These are phyloP conservation scores for Jatropha curcas DNA, from an alignment of 345 rosid species.

Conservation along the genomic window DNA sequence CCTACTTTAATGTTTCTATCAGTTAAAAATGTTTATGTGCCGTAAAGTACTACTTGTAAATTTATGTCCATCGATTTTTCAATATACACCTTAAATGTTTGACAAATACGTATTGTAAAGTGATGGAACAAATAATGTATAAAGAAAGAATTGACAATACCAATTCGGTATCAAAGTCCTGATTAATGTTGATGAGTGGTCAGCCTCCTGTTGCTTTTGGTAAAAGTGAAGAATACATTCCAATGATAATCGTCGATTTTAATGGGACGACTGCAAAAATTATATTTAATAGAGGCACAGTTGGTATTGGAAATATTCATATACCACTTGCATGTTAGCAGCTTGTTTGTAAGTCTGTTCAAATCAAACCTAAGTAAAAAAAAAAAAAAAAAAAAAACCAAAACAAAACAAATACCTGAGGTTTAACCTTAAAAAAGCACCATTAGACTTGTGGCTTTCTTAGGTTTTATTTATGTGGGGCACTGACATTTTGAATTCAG, in stretches of 20 bases:
- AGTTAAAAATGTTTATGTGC: background rate
- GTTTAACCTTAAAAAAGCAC: too few relatives aligned
- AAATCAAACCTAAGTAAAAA: too few relatives aligned
- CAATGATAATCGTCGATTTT: background rate
- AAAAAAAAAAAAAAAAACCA: too few relatives aligned
- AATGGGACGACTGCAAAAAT: background rate
- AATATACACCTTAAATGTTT: background rate
- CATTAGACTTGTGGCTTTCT: background rate
- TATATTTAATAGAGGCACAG: background rate
- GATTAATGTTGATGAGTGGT: background rate
- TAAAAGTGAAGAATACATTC: background rate
- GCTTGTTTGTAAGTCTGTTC: too few relatives aligned
- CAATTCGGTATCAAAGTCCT: background rate
- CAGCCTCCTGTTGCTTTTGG: background rate
- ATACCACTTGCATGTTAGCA: background rate
- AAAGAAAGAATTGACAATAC: background rate
- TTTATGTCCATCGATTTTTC: background rate
- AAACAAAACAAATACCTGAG: too few relatives aligned
- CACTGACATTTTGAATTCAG: background rate
- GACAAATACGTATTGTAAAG: background rate
- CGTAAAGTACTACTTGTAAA: background rate
- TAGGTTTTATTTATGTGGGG: background rate
- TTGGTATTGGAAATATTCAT: background rate
- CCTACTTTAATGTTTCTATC: constrained; percentile 17
- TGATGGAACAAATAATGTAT: background rate